Conservation (phyloP, 345 rosid genomes). For the Theobroma cacao region DNA sequence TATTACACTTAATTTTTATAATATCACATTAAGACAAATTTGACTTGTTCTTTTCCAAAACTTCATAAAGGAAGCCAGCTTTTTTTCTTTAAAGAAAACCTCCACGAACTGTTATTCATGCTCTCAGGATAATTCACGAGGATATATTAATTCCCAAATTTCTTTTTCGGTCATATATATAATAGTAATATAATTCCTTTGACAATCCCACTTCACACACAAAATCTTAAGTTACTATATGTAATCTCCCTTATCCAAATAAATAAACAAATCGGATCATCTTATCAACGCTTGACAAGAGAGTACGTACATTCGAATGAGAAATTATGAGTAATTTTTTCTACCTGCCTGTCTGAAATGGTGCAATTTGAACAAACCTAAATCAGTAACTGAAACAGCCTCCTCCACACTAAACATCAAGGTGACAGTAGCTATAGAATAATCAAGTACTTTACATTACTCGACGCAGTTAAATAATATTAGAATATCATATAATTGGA, state of each 20-base stretch:
- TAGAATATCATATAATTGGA: too few species aligned
- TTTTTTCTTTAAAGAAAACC: background rate
- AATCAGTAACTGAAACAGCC: too few species aligned
- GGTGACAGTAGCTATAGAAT: too few species aligned
- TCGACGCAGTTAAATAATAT: too few species aligned
- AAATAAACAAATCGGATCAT: background rate
- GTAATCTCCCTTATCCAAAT: background rate
- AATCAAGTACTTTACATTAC: too few species aligned
- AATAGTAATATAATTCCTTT: background rate
- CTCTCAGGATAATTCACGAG: background rate
- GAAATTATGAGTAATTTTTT: too few species aligned
- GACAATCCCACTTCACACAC: background rate
- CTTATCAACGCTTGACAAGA: background rate
- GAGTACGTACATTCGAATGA: too few species aligned
- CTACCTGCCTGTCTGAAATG: too few species aligned
- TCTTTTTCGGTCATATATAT: background rate
- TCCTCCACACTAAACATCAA: too few species aligned
- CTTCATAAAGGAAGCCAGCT: background rate
- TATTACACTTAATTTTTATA: background rate
- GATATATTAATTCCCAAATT: background rate
- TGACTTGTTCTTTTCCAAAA: background rate
- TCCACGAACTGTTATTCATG: background rate
- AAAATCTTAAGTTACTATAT: background rate
- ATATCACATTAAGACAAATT: conserved; percentile 9
- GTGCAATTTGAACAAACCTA: too few species aligned